Percentiles rank a stretch among this genome's conserved stretches.
phyloP scores from a whole-genome alignment of 345 rosid species.

The Populus euphratica region DNA sequence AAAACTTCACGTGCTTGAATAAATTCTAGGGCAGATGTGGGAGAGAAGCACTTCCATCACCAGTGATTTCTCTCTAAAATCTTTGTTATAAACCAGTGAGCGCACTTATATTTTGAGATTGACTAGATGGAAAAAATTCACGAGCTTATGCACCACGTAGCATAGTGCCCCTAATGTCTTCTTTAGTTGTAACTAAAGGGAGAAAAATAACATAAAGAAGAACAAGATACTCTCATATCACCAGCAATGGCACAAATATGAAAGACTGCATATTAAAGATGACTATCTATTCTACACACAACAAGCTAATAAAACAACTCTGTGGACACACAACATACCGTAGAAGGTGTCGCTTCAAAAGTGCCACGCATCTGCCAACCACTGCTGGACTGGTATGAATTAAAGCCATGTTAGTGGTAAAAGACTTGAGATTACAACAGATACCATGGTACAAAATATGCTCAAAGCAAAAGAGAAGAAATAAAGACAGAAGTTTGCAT shows the following conservation, averaged over 20 bases:
- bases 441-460: neutral
- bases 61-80: neutral
- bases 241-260: neutral
- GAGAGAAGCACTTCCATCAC: neutral
- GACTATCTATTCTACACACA: neutral
- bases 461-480: neutral
- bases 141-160: neutral
- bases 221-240: neutral
- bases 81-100: neutral
- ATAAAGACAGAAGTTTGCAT: neutral
- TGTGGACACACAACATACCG: constrained; percentile 44
- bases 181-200: neutral
- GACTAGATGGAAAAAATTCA: neutral
- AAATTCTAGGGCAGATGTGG: neutral
- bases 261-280: neutral
- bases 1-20: neutral
- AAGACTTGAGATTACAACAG: constrained; percentile 5
- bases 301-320: constrained; percentile 22
- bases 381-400: constrained; percentile 82
- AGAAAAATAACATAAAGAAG: neutral
- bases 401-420: constrained; percentile 28
- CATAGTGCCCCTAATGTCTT: neutral
- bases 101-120: neutral
- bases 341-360: constrained; percentile 82
- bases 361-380: constrained; percentile 89